Base-by-base conservation (phyloP, 345 rosid genomes). In the Aegle marmelos region DNA sequence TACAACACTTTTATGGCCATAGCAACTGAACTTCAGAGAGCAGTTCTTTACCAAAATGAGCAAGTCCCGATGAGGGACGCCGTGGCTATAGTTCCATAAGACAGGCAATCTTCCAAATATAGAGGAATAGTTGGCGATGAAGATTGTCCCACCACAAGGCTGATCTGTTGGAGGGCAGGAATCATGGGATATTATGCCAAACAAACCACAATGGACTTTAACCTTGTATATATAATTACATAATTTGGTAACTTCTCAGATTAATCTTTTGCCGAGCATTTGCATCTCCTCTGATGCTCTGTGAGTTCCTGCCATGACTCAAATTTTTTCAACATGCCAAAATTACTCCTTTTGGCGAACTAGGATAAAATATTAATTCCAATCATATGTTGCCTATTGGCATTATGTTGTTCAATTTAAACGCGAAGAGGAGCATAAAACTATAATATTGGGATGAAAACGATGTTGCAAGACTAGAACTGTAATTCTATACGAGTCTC, bases 211-310 rank as follows among this genome's bases (percentile, higher is more conserved):
- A 79, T 59, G 63, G 50, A 59, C 62, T 76, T 70, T 24, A 21
- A 19, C 68, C 76, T 53, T 33, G 31, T 21, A 24, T 19, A 69
- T 76, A 64, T 64, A 70, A 72, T 54, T 72, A 72, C 54, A 72
- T 70, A 22, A 34, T 41, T 57, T 63, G 72, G 72, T 72, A 36
- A 78, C 81, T 34, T 73, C 72, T 74, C 48, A 78, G 60, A 74
- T 82, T 81, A 84, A 79, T 89, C 91, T 78, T 83, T 87, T 28
- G 80, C 83, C 64, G 67, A 79, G 85, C 98, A 93, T 72, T 37
- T 88, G 91, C 98, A 93, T 73, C 81, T 85, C 85, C 76, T 87
- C 80, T 88, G 92, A 74, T 84, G 91, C 83, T 91, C 96, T 0
- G 91, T 83, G 72, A 93, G 89, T 68, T 93, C 98, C 98, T 93